Evolutionary conservation across 2,329 filamentous ascomycete genomes (phyloP), one percentile per base, ranked within the genome.

Genomic region (Metarhizium guizhouense): DNA sequence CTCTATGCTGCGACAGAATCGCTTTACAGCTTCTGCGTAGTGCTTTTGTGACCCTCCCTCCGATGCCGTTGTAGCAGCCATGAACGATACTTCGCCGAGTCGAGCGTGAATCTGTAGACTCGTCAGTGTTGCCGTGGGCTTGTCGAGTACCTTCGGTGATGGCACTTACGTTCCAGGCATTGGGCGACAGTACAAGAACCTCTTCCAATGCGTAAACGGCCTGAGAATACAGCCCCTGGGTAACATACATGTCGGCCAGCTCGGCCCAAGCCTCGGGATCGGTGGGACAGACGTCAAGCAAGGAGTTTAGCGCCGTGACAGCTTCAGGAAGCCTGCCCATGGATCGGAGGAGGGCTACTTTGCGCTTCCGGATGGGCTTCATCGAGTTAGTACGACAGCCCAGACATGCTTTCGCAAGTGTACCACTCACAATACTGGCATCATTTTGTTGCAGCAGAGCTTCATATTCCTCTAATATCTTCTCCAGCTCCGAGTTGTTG

Each of bases 201-300:
- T 99, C 94, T 70, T 99, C 94, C 48, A 96, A 74, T 58, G 90
- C 87, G 70, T 87, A 96, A 52, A 96, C 84, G 43, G 91, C 88
- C 70, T 97, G 93, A 14, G 85, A 74, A 66, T 88, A 90, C 63
- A 93, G 73, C 1, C 87, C 90, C 67, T 93, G 87, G 20, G 79
- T 79, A 34, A 91, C 78, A 71, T 99, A 97, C 58, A 96, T 74
- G 67, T 96, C 90, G 54, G 89, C 84, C 62, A 97, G 77, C 74
- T 99, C 94, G 53, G 90, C 83, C 94, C 94, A 99, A 10, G 88
- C 86, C 74, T 99, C 94, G 6, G 87, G 85, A 73, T 99, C 94
- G 2, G 89, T 96, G 2, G 94, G 92, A 54, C 86, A 88, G 58
- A 87, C 85, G 66, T 95, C 88, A 50, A 99, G 75, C 32, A 97